Conservation (phyloP, 805 yeast species). For the Candida xiaguanensis region DNA sequence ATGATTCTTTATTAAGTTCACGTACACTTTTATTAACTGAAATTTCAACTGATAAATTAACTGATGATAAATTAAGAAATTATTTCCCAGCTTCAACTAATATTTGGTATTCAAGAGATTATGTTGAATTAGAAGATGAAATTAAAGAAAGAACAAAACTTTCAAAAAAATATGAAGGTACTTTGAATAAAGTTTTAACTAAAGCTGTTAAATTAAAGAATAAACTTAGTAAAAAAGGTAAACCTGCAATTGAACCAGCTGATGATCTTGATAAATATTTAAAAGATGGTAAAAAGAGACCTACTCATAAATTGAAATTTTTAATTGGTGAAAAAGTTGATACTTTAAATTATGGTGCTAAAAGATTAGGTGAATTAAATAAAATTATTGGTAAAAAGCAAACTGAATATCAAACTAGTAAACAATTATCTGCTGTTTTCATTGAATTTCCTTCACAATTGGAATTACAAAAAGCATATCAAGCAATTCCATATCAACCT, state of each 20-base stretch:
- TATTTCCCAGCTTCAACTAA: constrained; percentile 61
- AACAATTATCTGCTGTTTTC: constrained; percentile 66
- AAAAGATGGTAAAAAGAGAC: constrained; percentile 66
- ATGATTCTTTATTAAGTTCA: constrained; percentile 65
- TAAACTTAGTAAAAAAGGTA: constrained; percentile 56
- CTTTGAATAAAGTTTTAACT: constrained; percentile 55
- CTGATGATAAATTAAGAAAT: constrained; percentile 49
- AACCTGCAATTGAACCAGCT: constrained; percentile 52
- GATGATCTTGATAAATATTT: constrained; percentile 61
- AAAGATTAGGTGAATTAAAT: constrained; percentile 66
- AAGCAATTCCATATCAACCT: constrained; percentile 62
- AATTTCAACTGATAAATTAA: constrained; percentile 46
- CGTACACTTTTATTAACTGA: constrained; percentile 73
- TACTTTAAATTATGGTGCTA: constrained; percentile 70
- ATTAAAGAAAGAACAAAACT: constrained; percentile 63
- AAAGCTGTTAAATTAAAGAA: constrained; percentile 56
- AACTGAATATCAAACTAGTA: constrained; percentile 44
- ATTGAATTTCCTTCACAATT: constrained; percentile 79
- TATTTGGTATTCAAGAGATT: constrained; percentile 63
- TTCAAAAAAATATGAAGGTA: constrained; percentile 57
- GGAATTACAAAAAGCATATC: constrained; percentile 86
- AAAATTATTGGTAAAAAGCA: constrained; percentile 60
- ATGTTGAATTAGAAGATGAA: constrained; percentile 50
- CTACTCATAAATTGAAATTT: constrained; percentile 71
- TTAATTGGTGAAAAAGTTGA: constrained; percentile 81